Evolutionary conservation across 2,329 filamentous ascomycete species (phyloP).

Genomic region (Pezicula rhizophila): DNA sequence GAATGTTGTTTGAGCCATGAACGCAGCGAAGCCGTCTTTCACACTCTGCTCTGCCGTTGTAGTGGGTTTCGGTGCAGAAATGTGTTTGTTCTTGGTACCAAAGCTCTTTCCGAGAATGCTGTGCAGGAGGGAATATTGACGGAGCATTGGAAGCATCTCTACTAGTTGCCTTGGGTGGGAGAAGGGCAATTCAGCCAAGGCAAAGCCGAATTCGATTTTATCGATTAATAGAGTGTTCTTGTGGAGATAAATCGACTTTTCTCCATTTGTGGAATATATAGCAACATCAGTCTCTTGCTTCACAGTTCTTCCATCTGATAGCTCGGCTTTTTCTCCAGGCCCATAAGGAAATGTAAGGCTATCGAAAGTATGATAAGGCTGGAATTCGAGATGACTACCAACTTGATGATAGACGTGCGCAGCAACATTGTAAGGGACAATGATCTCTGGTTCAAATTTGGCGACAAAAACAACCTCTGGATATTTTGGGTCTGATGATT

Average conservation of each 20-base stretch:
- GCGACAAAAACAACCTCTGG: slow-evolving; percentile 72
- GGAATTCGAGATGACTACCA: slow-evolving; percentile 52
- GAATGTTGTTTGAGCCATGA: slow-evolving; percentile 18
- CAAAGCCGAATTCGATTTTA: slow-evolving; percentile 66
- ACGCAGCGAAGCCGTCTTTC: slow-evolving; percentile 21
- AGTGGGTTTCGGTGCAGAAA: not conserved
- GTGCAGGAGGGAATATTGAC: slow-evolving; percentile 70
- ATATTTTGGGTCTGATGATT: slow-evolving; percentile 43
- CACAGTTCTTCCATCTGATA: slow-evolving; percentile 52
- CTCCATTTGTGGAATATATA: slow-evolving; percentile 27
- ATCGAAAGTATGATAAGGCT: slow-evolving; percentile 37
- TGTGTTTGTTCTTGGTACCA: slow-evolving; percentile 20
- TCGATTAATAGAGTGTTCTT: slow-evolving; percentile 62
- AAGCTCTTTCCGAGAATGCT: slow-evolving; percentile 60
- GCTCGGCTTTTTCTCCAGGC: slow-evolving; percentile 40
- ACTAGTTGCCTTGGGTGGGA: slow-evolving; percentile 72
- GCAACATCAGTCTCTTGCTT: slow-evolving; percentile 41
- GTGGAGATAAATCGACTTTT: slow-evolving; percentile 31
- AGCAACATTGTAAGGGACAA: slow-evolving; percentile 60
- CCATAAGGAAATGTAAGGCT: slow-evolving; percentile 47
- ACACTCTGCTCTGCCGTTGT: slow-evolving; percentile 14
- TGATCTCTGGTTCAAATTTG: slow-evolving; percentile 66
- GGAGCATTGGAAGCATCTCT: slow-evolving; percentile 63
- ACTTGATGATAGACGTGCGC: slow-evolving; percentile 55
- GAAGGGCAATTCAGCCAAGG: slow-evolving; percentile 65